Evolutionary conservation across 257 asterid genomes (phyloP).

Genomic region (Primulina huaijiensis): DNA sequence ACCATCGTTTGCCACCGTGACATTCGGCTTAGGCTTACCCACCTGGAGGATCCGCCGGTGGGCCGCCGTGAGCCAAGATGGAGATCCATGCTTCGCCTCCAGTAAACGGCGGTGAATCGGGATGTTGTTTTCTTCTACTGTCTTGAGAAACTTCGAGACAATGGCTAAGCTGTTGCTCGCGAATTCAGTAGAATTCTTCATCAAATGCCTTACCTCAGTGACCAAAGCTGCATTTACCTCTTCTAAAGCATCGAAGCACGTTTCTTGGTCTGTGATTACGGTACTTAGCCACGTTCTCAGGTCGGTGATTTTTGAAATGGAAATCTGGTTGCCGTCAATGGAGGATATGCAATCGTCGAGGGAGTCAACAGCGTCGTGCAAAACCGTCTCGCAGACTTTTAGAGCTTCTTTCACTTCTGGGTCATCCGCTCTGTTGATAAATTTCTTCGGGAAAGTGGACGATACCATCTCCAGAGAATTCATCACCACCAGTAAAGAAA

Average conservation of each 20-base stretch:
- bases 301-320: constrained; percentile 31
- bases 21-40: constrained; percentile 39
- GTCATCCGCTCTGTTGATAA: constrained; percentile 30
- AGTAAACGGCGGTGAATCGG: constrained; percentile 54
- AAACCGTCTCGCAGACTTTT: constrained; percentile 41
- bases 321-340: constrained; percentile 13
- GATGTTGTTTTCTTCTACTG: constrained; percentile 38
- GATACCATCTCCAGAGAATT: constrained; percentile 35
- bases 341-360: constrained; percentile 47
- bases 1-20: constrained; percentile 64
- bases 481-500: constrained; percentile 43
- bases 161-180: constrained; percentile 77
- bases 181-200: constrained; percentile 57
- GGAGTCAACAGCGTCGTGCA: constrained; percentile 61
- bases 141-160: constrained; percentile 44
- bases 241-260: constrained; percentile 65
- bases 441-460: constrained; percentile 35
- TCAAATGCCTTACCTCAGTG: constrained; percentile 30
- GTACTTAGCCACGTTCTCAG: constrained; percentile 74
- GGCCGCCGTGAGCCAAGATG: constrained; percentile 50
- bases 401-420: constrained; percentile 44
- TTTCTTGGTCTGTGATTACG: constrained; percentile 59
- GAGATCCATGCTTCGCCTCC: constrained; percentile 33
- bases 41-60: constrained; percentile 58
- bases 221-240: constrained; percentile 51